Conservation (phyloP, 2,329 filamentous ascomycete genomes). For the Fusarium ramigenum region DNA sequence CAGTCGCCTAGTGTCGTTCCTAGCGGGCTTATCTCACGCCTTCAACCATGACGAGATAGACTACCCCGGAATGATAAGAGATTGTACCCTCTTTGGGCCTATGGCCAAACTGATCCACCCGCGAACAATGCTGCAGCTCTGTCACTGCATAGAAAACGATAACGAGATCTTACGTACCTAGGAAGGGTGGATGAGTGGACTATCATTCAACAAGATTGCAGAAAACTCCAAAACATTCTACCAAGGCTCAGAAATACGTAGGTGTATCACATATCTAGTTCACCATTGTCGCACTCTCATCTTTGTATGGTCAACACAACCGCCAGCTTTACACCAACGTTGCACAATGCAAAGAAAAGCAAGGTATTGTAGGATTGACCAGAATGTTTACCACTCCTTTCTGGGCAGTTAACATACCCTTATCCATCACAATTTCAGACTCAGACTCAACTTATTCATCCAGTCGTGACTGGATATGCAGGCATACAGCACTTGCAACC, state of each 20-base stretch:
- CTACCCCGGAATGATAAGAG: neutral
- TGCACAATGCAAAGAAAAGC: neutral
- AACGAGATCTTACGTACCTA: neutral
- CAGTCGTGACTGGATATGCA: slow-evolving; percentile 10
- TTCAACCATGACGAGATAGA: neutral
- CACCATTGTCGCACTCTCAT: neutral
- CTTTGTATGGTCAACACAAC: neutral
- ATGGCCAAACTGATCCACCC: neutral
- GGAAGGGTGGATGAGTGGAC: neutral
- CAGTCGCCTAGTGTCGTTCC: slow-evolving; percentile 6
- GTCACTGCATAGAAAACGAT: neutral
- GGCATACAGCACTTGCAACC: slow-evolving; percentile 28
- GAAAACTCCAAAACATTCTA: neutral
- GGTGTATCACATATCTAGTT: neutral
- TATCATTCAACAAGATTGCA: neutral
- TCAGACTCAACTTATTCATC: slow-evolving; percentile 7
- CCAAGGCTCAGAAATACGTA: neutral
- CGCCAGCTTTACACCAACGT: neutral
- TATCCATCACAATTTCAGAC: neutral
- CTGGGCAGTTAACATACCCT: slow-evolving; percentile 9
- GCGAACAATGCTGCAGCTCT: neutral
- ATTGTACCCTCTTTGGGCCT: neutral
- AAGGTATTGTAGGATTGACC: neutral
- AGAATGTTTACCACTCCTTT: neutral
- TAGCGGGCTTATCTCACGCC: slow-evolving; percentile 1